Conservation (phyloP, 2,329 filamentous ascomycete species). For the Thermothelomyces thermophilus region DNA sequence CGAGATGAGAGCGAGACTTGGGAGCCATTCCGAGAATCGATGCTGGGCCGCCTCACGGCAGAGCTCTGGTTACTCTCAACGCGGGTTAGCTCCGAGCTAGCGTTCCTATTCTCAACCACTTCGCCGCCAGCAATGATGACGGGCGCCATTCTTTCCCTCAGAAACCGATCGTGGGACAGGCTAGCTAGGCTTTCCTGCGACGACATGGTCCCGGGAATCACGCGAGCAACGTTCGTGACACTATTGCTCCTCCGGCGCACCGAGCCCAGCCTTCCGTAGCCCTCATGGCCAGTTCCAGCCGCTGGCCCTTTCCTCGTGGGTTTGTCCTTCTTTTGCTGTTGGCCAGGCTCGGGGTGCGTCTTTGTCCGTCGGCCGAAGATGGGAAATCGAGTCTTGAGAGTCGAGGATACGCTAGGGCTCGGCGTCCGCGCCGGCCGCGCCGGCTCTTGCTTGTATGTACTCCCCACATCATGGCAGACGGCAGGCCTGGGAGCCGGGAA, state of each 20-base stretch:
- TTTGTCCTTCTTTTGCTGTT: constrained; percentile 52
- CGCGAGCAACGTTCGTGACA: constrained; percentile 41
- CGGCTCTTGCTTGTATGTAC: constrained; percentile 26
- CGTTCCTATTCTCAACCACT: constrained; percentile 54
- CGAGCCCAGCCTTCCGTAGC: constrained; percentile 62
- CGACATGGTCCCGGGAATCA: constrained; percentile 37
- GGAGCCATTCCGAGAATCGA: constrained; percentile 38
- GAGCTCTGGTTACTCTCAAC: constrained; percentile 47
- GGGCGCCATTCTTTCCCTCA: constrained; percentile 56
- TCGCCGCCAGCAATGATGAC: constrained; percentile 61
- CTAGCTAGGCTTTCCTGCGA: constrained; percentile 46
- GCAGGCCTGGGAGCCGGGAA: constrained; percentile 28
- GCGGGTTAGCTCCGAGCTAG: constrained; percentile 41
- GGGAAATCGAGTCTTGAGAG: constrained; percentile 62
- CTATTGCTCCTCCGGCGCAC: constrained; percentile 59
- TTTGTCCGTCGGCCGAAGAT: constrained; percentile 72
- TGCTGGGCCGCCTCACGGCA: constrained; percentile 35
- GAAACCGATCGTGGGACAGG: constrained; percentile 47
- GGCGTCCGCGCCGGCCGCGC: constrained; percentile 38
- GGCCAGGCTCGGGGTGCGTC: constrained; percentile 44
- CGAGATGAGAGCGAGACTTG: constrained; percentile 36
- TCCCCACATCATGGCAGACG: constrained; percentile 12
- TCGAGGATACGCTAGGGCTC: constrained; percentile 50
- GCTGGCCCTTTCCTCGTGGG: constrained; percentile 66
- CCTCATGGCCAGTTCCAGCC: constrained; percentile 92